Evolutionary conservation across 192 early-diverging fungal genomes (phyloP).

Genomic region (Phlyctochytrium bullatum): DNA sequence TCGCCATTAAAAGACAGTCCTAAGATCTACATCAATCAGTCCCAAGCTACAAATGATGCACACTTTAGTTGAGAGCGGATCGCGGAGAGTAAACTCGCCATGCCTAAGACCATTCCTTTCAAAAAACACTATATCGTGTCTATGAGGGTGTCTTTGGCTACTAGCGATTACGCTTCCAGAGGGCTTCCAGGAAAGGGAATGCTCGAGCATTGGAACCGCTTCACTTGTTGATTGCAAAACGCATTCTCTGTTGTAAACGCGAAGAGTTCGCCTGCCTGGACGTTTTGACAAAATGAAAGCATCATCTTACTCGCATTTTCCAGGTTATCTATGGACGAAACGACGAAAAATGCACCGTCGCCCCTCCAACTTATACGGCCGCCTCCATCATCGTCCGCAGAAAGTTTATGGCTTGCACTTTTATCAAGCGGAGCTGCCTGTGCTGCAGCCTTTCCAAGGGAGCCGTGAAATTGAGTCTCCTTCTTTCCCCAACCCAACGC

Average conservation of each 20-base stretch:
- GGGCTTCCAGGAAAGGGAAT: conserved; percentile 78
- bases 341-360: conserved; percentile 80
- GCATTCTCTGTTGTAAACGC: conserved; percentile 85
- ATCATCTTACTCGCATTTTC: conserved; percentile 23
- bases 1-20: conserved; percentile 85
- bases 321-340: conserved; percentile 62
- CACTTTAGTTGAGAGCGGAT: conserved; percentile 42
- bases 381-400: conserved; percentile 65
- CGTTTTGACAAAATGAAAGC: not conserved
- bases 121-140: conserved; percentile 89
- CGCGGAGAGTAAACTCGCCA: conserved; percentile 84
- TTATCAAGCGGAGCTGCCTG: conserved; percentile 32
- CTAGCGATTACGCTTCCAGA: conserved; percentile 81
- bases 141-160: conserved; percentile 70
- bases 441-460: conserved; percentile 75
- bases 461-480: conserved; percentile 97
- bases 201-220: conserved; percentile 71
- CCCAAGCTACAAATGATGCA: not conserved
- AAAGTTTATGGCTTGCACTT: conserved; percentile 22
- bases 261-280: conserved; percentile 59
- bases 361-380: conserved; percentile 87
- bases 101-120: conserved; percentile 94
- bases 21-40: conserved; percentile 31
- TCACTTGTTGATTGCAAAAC: conserved; percentile 80
- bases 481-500: conserved; percentile 93